Conservation (phyloP, 768 basidiomycete genomes). For the Termitomyces sp. region DNA sequence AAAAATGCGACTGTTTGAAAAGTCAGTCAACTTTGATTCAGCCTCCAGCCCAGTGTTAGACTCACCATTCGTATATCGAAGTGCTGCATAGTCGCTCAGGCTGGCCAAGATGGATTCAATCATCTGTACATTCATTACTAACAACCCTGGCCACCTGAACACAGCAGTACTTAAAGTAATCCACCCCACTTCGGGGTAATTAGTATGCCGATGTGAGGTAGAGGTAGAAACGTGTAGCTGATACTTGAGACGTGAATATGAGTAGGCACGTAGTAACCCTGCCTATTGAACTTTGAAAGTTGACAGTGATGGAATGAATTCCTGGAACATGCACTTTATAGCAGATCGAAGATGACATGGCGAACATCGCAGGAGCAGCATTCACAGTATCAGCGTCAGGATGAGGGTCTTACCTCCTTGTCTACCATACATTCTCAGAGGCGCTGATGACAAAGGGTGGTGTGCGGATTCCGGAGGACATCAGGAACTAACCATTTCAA, state of each 20-base stretch:
- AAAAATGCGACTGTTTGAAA: too few relatives aligned
- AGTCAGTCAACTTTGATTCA: too few relatives aligned
- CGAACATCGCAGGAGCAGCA: background rate
- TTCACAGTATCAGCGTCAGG: too few relatives aligned
- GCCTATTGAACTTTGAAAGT: background rate
- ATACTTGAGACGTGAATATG: background rate
- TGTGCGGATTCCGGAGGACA: too few relatives aligned
- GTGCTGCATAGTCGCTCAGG: background rate
- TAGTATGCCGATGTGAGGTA: background rate
- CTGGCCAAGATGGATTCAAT: background rate
- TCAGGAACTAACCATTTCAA: too few relatives aligned
- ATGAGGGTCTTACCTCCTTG: too few relatives aligned
- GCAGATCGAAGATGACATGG: background rate
- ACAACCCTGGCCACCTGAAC: background rate
- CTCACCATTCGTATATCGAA: background rate
- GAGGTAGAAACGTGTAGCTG: background rate
- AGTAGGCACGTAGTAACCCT: background rate
- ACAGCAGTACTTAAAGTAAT: background rate
- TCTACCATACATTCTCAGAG: too few relatives aligned
- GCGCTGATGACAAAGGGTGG: too few relatives aligned
- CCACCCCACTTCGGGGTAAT: background rate
- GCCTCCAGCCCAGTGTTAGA: background rate
- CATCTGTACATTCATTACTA: background rate
- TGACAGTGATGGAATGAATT: background rate
- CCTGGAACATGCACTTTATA: background rate